Conservation (phyloP, 2,329 filamentous ascomycete species). For the Fusarium citri region DNA sequence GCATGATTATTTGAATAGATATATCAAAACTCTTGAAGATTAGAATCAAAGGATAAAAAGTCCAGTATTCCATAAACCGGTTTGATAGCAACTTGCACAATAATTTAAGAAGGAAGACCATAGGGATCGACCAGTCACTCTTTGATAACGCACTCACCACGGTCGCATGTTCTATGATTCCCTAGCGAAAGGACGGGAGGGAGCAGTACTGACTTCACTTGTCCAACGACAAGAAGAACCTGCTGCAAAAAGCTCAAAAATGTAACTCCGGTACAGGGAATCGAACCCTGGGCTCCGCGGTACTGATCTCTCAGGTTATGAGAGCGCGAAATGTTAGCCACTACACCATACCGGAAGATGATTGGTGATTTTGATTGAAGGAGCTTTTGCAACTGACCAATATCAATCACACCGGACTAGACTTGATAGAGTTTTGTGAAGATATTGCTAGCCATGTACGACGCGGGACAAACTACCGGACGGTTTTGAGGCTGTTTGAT, state of each 20-base stretch:
- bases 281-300: constrained; percentile 47
- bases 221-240: too few relatives aligned
- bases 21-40: not conserved
- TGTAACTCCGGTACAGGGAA: constrained; percentile 44
- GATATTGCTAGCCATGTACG: too few relatives aligned
- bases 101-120: not conserved
- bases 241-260: not conserved
- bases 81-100: not conserved
- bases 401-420: too few relatives aligned
- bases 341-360: constrained; percentile 52
- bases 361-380: too few relatives aligned
- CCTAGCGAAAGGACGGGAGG: not conserved
- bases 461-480: too few relatives aligned
- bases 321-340: constrained; percentile 51
- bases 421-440: too few relatives aligned
- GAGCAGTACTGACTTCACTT: not conserved
- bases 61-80: not conserved
- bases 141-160: not conserved
- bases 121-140: not conserved
- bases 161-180: not conserved
- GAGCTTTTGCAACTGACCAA: too few relatives aligned
- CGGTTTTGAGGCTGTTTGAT: too few relatives aligned
- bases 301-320: constrained; percentile 44
- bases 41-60: not conserved
- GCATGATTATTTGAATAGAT: not conserved